Evolutionary conservation across 164 flowering plant genomes (phyloP).

Genomic region (Hamamelis virginiana): DNA sequence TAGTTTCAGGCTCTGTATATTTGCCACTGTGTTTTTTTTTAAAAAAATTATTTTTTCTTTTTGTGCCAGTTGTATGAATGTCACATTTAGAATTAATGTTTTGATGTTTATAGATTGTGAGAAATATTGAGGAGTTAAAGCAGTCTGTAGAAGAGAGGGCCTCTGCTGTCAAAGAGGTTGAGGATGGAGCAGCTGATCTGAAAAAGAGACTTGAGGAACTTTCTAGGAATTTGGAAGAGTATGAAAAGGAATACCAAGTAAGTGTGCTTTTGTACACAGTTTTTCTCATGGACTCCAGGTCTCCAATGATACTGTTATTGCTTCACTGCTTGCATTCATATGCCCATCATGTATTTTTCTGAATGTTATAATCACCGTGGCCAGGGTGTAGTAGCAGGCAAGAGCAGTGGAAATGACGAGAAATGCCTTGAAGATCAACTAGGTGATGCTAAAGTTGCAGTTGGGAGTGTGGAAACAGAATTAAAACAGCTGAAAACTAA

Average conservation of each 20-base stretch:
- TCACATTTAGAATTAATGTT: background rate
- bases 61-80: background rate
- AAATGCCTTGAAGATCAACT: conserved; percentile 97
- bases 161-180: conserved; percentile 65
- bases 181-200: conserved; percentile 90
- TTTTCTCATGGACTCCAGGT: too few species aligned
- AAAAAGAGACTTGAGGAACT: conserved; percentile 60
- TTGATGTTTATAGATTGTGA: conserved; percentile 48
- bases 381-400: conserved; percentile 91
- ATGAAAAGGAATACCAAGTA: conserved; percentile 93
- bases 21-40: too few species aligned
- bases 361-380: conserved; percentile 11
- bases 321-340: background rate
- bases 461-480: conserved; percentile 84
- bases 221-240: conserved; percentile 64
- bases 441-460: conserved; percentile 87
- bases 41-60: too few species aligned
- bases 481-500: conserved; percentile 77
- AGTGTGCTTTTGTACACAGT: background rate
- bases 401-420: conserved; percentile 88
- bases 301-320: too few species aligned
- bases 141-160: conserved; percentile 67
- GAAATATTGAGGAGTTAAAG: conserved; percentile 65
- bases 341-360: background rate
- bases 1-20: too few species aligned